A percentile compares a stretch with the other conserved stretches of the same genome.
Evolutionary conservation across 345 rosid species (phyloP).

Genomic region (Eucalyptus viminalis): DNA sequence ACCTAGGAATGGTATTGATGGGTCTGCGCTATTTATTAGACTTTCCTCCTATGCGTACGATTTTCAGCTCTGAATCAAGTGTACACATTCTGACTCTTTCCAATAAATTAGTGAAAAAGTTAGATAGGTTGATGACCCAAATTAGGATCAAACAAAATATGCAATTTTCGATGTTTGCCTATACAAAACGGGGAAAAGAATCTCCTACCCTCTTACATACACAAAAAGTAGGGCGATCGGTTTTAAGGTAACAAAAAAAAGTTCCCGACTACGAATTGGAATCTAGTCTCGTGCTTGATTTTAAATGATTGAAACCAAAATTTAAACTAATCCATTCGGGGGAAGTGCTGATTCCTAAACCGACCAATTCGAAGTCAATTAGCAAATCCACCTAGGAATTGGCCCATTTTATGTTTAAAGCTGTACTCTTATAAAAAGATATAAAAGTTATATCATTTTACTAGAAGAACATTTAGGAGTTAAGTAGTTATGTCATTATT

Average conservation of each 20-base stretch:
- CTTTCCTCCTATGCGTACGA: not conserved
- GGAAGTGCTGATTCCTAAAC: not conserved
- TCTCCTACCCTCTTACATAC: not conserved
- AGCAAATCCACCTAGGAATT: accelerated
- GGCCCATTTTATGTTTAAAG: not conserved
- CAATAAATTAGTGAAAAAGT: not conserved
- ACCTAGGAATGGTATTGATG: not conserved
- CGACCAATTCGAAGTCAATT: accelerated
- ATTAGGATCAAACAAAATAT: not conserved
- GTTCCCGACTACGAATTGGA: not conserved
- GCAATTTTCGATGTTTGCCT: not conserved
- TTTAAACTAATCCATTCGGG: accelerated
- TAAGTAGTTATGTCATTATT: not conserved
- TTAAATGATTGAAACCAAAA: not conserved
- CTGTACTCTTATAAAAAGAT: not conserved
- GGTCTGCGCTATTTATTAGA: not conserved
- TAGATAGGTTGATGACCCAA: not conserved
- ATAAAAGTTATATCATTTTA: not conserved
- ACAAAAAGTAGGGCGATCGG: not conserved
- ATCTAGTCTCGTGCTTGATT: not conserved
- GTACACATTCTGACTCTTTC: not conserved
- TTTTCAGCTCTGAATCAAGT: not conserved
- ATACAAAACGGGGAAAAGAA: accelerated
- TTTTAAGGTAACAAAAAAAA: accelerated
- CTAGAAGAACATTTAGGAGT: not conserved